phyloP scores from a whole-genome alignment of 2,329 filamentous ascomycete genomes.

The Botryotinia narcissicola region DNA sequence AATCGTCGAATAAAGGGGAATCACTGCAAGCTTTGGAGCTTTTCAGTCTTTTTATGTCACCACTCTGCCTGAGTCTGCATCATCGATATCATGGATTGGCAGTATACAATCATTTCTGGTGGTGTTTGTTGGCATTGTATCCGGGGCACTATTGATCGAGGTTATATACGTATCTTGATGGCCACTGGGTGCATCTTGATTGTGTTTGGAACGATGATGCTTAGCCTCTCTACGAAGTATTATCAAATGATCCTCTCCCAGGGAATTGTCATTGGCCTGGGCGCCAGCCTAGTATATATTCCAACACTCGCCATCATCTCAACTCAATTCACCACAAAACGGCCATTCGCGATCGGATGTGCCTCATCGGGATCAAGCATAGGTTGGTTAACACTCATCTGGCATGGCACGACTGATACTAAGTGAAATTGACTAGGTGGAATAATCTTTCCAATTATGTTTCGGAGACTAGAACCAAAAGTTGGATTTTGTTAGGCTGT shows the following conservation, averaged over 20 bases:
- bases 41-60: constrained; percentile 57
- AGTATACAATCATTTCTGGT: constrained; percentile 53
- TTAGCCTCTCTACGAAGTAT: constrained; percentile 42
- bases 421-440: constrained; percentile 32
- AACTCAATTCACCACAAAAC: constrained; percentile 45
- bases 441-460: constrained; percentile 55
- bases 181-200: constrained; percentile 41
- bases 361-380: constrained; percentile 43
- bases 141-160: constrained; percentile 59
- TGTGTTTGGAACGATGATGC: constrained; percentile 46
- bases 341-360: constrained; percentile 46
- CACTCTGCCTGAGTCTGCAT: constrained; percentile 48
- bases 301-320: constrained; percentile 40
- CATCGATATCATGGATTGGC: constrained; percentile 57
- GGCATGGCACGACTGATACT: neutral
- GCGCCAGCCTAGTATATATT: neutral
- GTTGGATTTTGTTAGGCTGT: constrained; percentile 55
- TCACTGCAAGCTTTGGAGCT: constrained; percentile 47
- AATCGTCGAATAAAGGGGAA: constrained; percentile 36
- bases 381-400: constrained; percentile 32
- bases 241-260: constrained; percentile 55
- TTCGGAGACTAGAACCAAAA: constrained; percentile 9
- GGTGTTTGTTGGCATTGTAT: constrained; percentile 50
- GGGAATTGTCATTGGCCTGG: constrained; percentile 46
- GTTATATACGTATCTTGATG: constrained; percentile 36